Evolutionary conservation across 2,329 filamentous ascomycete genomes (phyloP), one percentile per base, ranked within the genome.

Genomic region (Pseudopyrenochaeta lycopersici): DNA sequence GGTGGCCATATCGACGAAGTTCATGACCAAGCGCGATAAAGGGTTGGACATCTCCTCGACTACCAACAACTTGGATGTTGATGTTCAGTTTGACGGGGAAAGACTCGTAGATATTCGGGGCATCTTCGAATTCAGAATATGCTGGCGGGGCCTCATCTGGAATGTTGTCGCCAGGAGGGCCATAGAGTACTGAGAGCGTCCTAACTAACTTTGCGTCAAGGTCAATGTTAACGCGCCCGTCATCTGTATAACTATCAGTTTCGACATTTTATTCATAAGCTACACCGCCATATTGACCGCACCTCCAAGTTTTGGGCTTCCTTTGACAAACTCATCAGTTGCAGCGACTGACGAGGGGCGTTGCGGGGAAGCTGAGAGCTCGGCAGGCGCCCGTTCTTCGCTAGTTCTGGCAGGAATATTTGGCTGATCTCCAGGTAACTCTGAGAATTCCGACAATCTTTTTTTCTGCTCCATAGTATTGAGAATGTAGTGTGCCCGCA

Each of bases 11-110:
- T 7, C 51, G 43, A 18, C 78, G 70, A 0, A 87, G 66, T 11
- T 80, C 77, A 29, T 77, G 80, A 0, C 82, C 85, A 1, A 88
- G 74, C 0, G 84, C 82, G 44, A 88, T 74, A 47, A 88, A 87
- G 0, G 85, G 85, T 52, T 88, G 85, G 0, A 85, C 81, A 63
- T 85, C 83, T 9, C 83, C 83, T 18, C 81, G 75, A 4, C 74
- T 78, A 11, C 81, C 81, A 1, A 85, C 83, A 1, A 85, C 80
- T 49, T 85, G 83, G 46, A 85, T 83, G 3, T 84, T 81, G 40
- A 85, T 79, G 48, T 84, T 85, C 20, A 84, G 68, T 35, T 35
- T 35, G 5, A 35, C 12, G 4, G 32, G 32, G 5, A 4, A 35
- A 35, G 32, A 35, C 32, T 14, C 12, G 15, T 35, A 35, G 12